A percentile compares a stretch with the other conserved stretches of the same genome.
Evolutionary conservation across 2,329 filamentous ascomycete genomes (phyloP).

Genomic region (Cladophialophora immunda): DNA sequence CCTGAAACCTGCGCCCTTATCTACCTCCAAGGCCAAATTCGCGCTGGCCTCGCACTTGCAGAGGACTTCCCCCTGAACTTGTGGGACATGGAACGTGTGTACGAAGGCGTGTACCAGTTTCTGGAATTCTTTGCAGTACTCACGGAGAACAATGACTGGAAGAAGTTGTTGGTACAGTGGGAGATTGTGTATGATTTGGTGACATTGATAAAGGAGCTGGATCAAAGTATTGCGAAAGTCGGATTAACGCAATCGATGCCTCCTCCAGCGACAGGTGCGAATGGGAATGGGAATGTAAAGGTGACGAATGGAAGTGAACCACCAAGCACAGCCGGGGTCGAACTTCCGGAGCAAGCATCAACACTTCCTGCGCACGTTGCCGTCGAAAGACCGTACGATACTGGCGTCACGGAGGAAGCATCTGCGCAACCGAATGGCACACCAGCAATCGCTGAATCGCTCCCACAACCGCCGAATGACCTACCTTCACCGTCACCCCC

Average conservation of each 20-base stretch:
- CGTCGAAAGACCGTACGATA: slow-evolving; percentile 73
- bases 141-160: slow-evolving; percentile 83
- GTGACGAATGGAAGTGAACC: background rate
- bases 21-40: slow-evolving; percentile 89
- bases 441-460: slow-evolving; percentile 22
- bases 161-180: slow-evolving; percentile 87
- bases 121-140: slow-evolving; percentile 92
- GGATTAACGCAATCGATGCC: slow-evolving; percentile 46
- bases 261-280: slow-evolving; percentile 21
- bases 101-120: slow-evolving; percentile 93
- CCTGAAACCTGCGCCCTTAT: slow-evolving; percentile 95
- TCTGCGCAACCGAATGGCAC: slow-evolving; percentile 2
- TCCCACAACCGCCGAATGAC: slow-evolving; percentile 1
- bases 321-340: slow-evolving; percentile 25
- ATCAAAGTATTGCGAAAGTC: slow-evolving; percentile 86
- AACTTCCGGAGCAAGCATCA: slow-evolving; percentile 39
- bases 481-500: slow-evolving; percentile 38
- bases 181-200: slow-evolving; percentile 89
- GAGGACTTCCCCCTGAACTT: slow-evolving; percentile 92
- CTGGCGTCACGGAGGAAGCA: slow-evolving; percentile 14
- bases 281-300: slow-evolving; percentile 23
- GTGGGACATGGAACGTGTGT: slow-evolving; percentile 98
- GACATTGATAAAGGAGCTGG: slow-evolving; percentile 84
- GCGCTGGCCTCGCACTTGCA: slow-evolving; percentile 75
- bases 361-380: slow-evolving; percentile 52